Evolutionary conservation across 1,284 basidiomycete species (phyloP).

Genomic region (Cryptococcus maquisensis): DNA sequence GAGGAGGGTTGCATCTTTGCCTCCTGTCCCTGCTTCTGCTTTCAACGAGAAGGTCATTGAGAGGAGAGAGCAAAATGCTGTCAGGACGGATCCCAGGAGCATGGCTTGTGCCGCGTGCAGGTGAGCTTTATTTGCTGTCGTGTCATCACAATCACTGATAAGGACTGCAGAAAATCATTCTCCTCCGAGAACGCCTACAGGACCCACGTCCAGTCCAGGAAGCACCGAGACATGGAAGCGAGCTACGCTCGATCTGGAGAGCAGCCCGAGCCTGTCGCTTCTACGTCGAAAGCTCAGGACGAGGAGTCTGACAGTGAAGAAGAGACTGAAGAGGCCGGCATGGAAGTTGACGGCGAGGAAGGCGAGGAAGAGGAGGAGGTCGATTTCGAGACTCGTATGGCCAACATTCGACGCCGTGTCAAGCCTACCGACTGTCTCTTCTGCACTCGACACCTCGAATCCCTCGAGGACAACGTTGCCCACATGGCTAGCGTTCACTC

Average conservation of each 20-base stretch:
- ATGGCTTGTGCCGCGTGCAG: slow-evolving; percentile 75
- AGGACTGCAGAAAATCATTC: slow-evolving; percentile 69
- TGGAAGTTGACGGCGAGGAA: slow-evolving; percentile 50
- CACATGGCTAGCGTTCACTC: slow-evolving; percentile 89
- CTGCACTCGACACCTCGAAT: slow-evolving; percentile 59
- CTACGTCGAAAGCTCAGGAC: neutral
- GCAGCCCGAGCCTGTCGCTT: neutral
- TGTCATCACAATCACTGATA: slow-evolving; percentile 1
- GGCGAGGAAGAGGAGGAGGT: slow-evolving; percentile 49
- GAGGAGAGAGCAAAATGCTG: slow-evolving; percentile 65
- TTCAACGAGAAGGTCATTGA: slow-evolving; percentile 93
- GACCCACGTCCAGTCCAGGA: slow-evolving; percentile 83
- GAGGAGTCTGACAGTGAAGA: neutral
- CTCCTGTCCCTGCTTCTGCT: slow-evolving; percentile 70
- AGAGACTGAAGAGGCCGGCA: neutral
- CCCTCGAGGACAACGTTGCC: slow-evolving; percentile 64
- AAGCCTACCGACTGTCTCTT: slow-evolving; percentile 76
- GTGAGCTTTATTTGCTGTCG: slow-evolving; percentile 51
- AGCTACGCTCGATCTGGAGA: neutral
- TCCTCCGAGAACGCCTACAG: slow-evolving; percentile 83
- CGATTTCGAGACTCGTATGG: slow-evolving; percentile 59
- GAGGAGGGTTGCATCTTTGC: slow-evolving; percentile 84
- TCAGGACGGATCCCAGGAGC: slow-evolving; percentile 62
- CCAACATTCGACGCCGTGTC: slow-evolving; percentile 61
- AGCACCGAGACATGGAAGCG: slow-evolving; percentile 77